Evolutionary conservation across 2,329 filamentous ascomycete genomes (phyloP).

Genomic region (Botrytis byssoidea): DNA sequence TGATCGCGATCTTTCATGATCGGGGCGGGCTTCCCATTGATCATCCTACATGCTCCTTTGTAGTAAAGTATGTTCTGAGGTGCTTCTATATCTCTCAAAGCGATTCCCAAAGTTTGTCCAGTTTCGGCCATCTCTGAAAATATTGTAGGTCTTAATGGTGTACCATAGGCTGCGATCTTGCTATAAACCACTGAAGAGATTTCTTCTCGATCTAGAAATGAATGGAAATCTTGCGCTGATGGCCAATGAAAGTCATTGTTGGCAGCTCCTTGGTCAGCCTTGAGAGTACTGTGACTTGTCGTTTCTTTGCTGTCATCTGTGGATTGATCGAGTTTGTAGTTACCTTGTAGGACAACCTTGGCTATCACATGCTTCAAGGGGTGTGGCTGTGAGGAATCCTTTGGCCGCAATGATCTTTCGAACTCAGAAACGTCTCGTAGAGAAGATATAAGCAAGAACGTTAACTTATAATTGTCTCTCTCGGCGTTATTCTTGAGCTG

Average conservation of each 20-base stretch:
- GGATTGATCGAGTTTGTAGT: background rate
- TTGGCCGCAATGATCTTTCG: background rate
- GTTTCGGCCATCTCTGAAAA: conserved; percentile 28
- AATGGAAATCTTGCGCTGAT: conserved; percentile 28
- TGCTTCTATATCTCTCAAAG: conserved; percentile 30
- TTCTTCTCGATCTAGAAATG: conserved; percentile 24
- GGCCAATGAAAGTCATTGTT: conserved; percentile 34
- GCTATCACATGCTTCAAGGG: conserved; percentile 15
- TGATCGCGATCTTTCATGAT: conserved; percentile 20
- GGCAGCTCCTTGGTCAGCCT: conserved; percentile 9
- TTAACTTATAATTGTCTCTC: conserved; percentile 27
- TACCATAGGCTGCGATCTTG: conserved; percentile 31
- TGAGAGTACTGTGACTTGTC: background rate
- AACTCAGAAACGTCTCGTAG: conserved; percentile 33
- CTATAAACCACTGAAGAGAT: conserved; percentile 33
- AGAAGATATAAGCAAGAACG: conserved; percentile 34
- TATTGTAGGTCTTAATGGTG: conserved; percentile 25
- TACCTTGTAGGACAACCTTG: conserved; percentile 32
- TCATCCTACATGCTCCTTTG: conserved; percentile 22
- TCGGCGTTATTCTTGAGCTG: conserved; percentile 25
- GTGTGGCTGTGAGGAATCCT: background rate
- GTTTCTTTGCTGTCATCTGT: background rate
- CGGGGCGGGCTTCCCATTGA: background rate
- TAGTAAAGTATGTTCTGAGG: conserved; percentile 34
- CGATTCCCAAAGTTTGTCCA: conserved; percentile 29